Percentiles rank a stretch among this genome's conserved stretches.
Evolutionary conservation across 371 early-diverging fungal species (phyloP).

Genomic region (Mortierella sp.): DNA sequence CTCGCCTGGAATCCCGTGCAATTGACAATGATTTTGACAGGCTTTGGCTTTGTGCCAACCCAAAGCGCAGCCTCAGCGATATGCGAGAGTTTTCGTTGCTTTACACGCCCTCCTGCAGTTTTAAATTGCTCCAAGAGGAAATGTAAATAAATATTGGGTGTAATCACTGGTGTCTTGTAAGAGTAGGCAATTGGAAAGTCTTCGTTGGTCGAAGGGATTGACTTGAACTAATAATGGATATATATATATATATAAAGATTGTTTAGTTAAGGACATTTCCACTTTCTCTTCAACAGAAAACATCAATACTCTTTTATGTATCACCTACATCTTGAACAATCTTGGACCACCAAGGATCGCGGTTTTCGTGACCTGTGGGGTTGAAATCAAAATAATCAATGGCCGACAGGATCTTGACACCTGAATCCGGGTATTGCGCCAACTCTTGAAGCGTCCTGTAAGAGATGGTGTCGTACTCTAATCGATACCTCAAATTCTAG

Average conservation of each 20-base stretch:
- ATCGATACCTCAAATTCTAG: not conserved
- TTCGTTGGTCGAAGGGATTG: conserved; percentile 24
- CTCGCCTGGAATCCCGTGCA: conserved; percentile 81
- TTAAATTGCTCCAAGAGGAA: conserved; percentile 72
- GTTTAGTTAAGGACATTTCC: not conserved
- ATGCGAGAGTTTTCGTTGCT: conserved; percentile 59
- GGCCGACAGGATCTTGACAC: conserved; percentile 42
- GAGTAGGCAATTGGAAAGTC: conserved; percentile 49
- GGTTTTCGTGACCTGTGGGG: conserved; percentile 31
- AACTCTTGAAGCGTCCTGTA: conserved; percentile 46
- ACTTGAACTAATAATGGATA: conserved; percentile 26
- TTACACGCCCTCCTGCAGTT: conserved; percentile 65
- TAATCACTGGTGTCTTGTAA: conserved; percentile 50
- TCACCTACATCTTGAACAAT: conserved; percentile 43
- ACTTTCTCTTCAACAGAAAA: no score
- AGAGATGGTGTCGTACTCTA: conserved; percentile 47
- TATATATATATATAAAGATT: not conserved
- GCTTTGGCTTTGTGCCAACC: conserved; percentile 33
- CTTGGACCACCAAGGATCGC: conserved; percentile 49
- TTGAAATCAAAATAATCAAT: conserved; percentile 51
- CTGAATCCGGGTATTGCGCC: conserved; percentile 43
- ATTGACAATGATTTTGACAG: conserved; percentile 74
- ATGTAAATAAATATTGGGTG: conserved; percentile 67
- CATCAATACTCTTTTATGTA: no score
- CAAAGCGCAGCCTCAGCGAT: conserved; percentile 63